Conservation (phyloP, 78 protist genomes). For the Speleostelium caveatum region DNA sequence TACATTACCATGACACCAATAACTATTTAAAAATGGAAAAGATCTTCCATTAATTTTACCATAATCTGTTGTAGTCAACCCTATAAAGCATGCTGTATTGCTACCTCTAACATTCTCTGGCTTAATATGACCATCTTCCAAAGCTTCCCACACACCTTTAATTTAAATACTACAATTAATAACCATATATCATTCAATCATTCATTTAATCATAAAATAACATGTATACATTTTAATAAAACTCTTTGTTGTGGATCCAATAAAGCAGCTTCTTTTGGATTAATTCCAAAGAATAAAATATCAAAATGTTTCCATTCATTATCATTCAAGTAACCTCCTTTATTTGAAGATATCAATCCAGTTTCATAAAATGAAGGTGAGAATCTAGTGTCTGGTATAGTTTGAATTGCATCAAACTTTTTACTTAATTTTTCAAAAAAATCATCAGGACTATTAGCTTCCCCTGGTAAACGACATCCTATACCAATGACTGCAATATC, state of each 20-base stretch:
- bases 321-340: conserved; percentile 60
- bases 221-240: conserved; percentile 74
- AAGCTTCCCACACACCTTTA: conserved; percentile 50
- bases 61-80: conserved; percentile 50
- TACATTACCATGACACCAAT: conserved; percentile 47
- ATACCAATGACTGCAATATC: conserved; percentile 83
- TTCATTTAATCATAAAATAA: too few species aligned
- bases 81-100: conserved; percentile 70
- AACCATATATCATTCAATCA: too few species aligned
- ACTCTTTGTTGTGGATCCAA: conserved; percentile 91
- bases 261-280: conserved; percentile 76
- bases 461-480: conserved; percentile 81
- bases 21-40: too few species aligned
- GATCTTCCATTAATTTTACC: background rate
- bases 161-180: too few species aligned
- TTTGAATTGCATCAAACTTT: conserved; percentile 62
- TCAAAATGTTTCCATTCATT: conserved; percentile 74
- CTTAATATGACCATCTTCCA: conserved; percentile 73
- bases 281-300: conserved; percentile 58
- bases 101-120: conserved; percentile 51
- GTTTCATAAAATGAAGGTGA: conserved; percentile 32
- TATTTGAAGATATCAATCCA: conserved; percentile 34
- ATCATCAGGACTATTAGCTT: conserved; percentile 37
- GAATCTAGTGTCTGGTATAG: conserved; percentile 49
- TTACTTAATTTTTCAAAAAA: conserved; percentile 55